Base-by-base conservation (phyloP, 2,329 filamentous ascomycete species). In the Fusarium sarcochroum region DNA sequence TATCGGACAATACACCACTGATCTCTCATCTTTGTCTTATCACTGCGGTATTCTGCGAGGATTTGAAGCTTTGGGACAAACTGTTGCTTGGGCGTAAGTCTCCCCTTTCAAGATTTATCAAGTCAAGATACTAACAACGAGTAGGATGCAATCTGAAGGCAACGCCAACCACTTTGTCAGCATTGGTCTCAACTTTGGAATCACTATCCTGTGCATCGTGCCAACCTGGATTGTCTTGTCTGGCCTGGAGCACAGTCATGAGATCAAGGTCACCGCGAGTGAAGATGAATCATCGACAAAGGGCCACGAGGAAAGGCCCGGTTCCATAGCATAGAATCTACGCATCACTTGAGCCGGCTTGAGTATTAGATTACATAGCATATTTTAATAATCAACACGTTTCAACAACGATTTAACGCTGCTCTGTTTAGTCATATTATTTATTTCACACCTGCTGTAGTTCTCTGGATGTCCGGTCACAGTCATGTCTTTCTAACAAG, bases 101-200 rank as follows among this genome's bases (percentile, higher is more conserved):
- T 3, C 17, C 14, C 17, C 2, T 17, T 1, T 8, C 3, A n/a
- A 14, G 13, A 0, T 6, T 3, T 21, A 6, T 17, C 18, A 14
- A 11, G 9, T n/a, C 3, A 8, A 40, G n/a, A 5, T 4, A 2
- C 40, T 62, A 47, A 62, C 27, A 3, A 2, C 2, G 7, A 14
- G 9, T 5, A 62, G 59, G 1, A 63, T 63, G 59, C 59, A 63
- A 35, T 63, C 59, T 14, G 59, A 63, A 23, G 59, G 59, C 1
- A 63, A 63, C n/a, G 59, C 59, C 37, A 63, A 63, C 11, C 59
- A 63, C 6, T 63, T 63, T 23, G 58, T 63, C 6, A 63, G 59
- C 4, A 63, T 63, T 5, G 59, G 59, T 1, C 58, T 63, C 1
- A 63, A 63, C 13, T 63, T 63, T 11, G 59, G 59, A 3, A 63